Conservation (phyloP, 305 asterid genomes). For the Fraxinus nigra region DNA sequence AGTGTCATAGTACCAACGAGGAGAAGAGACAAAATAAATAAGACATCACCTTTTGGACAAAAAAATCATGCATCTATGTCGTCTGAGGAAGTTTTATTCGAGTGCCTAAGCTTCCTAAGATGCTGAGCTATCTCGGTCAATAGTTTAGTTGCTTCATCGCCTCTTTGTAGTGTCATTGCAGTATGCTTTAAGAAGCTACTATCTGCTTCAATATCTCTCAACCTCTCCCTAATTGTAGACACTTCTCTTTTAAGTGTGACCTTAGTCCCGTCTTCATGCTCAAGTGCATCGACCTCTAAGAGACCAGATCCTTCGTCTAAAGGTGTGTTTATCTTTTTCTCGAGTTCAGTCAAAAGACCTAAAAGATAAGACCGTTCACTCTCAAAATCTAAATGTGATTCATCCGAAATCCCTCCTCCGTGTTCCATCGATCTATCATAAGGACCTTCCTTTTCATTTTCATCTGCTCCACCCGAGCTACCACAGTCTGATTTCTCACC, state of each 20-base stretch:
- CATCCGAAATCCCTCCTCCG: conserved; percentile 28
- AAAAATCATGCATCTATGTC: conserved; percentile 28
- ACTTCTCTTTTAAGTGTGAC: conserved; percentile 59
- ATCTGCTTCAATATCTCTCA: conserved; percentile 80
- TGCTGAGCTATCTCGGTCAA: conserved; percentile 81
- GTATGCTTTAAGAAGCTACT: conserved; percentile 83
- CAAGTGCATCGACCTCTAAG: conserved; percentile 23
- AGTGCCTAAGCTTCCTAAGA: conserved; percentile 49
- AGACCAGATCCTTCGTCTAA: conserved; percentile 30
- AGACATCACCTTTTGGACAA: conserved; percentile 1
- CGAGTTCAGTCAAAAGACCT: conserved; percentile 46
- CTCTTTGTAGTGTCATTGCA: conserved; percentile 67
- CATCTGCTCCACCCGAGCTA: conserved; percentile 44
- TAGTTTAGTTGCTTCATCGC: conserved; percentile 62
- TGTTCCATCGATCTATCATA: conserved; percentile 28
- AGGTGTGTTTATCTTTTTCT: conserved; percentile 31
- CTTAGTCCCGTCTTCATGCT: conserved; percentile 37
- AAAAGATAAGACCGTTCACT: conserved; percentile 54
- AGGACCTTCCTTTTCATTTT: conserved; percentile 29
- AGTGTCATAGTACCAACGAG: background rate
- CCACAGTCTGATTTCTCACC: conserved; percentile 50
- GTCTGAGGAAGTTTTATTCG: conserved; percentile 28
- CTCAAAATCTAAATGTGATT: conserved; percentile 47
- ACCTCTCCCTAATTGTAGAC: conserved; percentile 54
- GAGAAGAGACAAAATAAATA: background rate